Evolutionary conservation across 176 grass and related monocot genomes (phyloP), one percentile per base, ranked within the genome.

Genomic region (Oryza punctata): DNA sequence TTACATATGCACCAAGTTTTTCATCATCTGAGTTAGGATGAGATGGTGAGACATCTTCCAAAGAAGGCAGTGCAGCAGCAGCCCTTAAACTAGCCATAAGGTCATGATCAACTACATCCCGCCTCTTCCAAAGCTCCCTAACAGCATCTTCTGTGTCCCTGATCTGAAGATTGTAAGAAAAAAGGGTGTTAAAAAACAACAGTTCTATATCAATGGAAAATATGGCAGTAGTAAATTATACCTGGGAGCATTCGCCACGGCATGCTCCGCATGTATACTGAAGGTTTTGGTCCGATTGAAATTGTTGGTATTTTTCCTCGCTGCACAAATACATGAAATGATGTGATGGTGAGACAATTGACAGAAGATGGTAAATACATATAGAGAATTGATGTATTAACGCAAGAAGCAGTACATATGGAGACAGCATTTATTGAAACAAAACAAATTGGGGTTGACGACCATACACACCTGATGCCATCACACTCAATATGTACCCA

Each of bases 401-500:
- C 19, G 26, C 10, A 82, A n/a, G 46, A 45, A 38, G 27, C 24
- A 37, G 28, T 57, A 40, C 9, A 69, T 49, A 59, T 49, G 37
- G 11, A 43, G 80, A 38, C 29, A 65, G 33, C 13, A 81, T 49
- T 63, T 73, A 80, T 72, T 75, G 65, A 85, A 82, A 81, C n/a
- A 52, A 79, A 52, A 82, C 70, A 49, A 60, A 35, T 73, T 15
- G 5, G 18, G 35, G 4, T 66, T 65, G 37, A 81, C 28, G 16
- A 29, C 80, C 19, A 71, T 60, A 83, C 60, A 72, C 24, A 98
- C 96, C 93, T 99, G 73, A 99, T 99, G 61, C 93, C 96, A 92
- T 99, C 96, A 79, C 96, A 99, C 52, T 88, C 82, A 78, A 94
- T 96, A 81, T 99, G 96, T 29, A 99, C 96, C 96, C 96, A 99